Conservation (phyloP, 2,329 filamentous ascomycete genomes). For the Arthroderma uncinatum region DNA sequence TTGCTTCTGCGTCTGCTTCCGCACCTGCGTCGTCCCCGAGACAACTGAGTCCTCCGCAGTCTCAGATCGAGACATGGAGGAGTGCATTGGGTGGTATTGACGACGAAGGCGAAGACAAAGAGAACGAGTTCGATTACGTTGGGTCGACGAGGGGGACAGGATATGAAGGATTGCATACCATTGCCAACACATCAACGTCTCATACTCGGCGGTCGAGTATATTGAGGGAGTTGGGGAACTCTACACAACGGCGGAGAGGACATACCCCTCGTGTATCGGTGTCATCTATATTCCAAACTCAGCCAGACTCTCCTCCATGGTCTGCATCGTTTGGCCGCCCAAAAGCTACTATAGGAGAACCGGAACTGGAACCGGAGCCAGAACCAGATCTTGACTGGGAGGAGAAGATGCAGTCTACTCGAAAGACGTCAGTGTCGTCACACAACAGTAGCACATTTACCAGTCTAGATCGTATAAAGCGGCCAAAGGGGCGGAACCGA, state of each 20-base stretch:
- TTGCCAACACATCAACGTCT: not conserved
- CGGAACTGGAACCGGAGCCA: slow-evolving; percentile 4
- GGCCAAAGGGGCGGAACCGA: not conserved
- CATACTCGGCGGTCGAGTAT: slow-evolving; percentile 19
- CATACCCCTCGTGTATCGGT: slow-evolving; percentile 16
- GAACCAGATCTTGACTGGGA: not conserved
- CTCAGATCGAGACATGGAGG: slow-evolving; percentile 16
- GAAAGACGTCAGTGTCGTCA: slow-evolving; percentile 10
- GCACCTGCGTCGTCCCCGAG: slow-evolving; percentile 4
- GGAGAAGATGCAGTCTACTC: not conserved
- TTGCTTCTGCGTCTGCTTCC: slow-evolving; percentile 12
- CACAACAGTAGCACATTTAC: slow-evolving; percentile 9
- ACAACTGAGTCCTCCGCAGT: slow-evolving; percentile 14
- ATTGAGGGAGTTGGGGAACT: slow-evolving; percentile 24
- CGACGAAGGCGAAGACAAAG: slow-evolving; percentile 15
- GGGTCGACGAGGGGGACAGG: not conserved
- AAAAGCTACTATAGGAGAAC: not conserved
- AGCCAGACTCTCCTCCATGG: slow-evolving; percentile 7
- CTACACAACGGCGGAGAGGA: slow-evolving; percentile 17
- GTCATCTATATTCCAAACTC: slow-evolving; percentile 17
- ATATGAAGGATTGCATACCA: not conserved
- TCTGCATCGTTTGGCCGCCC: not conserved
- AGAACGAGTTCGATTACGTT: slow-evolving; percentile 9
- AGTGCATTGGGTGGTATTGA: slow-evolving; percentile 15
- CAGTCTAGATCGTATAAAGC: slow-evolving; percentile 3